Evolutionary conservation across 2,329 filamentous ascomycete species (phyloP), one percentile per base, ranked within the genome.

Genomic region (Sphaerulina populicola): DNA sequence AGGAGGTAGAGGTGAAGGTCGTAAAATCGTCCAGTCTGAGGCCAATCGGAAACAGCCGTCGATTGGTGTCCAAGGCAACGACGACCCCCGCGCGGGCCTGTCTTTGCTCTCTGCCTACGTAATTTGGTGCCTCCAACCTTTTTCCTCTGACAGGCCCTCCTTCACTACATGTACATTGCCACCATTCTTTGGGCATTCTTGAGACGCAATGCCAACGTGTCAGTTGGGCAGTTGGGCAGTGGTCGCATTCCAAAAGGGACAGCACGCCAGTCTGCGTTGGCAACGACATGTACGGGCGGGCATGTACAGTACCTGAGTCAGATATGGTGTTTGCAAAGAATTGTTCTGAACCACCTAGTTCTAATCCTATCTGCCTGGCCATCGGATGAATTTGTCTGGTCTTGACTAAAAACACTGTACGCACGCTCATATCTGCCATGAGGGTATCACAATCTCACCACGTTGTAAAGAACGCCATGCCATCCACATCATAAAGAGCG

Each of bases 361-460:
- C n/a, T n/a, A n/a, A 15, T 10, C 33, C 18, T 47, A 47, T 47
- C 44, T 39, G 44, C 44, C 44, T 27, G 23, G 4, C 23, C 5
- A 27, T 5, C 23, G 23, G 36, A 35, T 47, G 18, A 38, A 35
- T 37, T 9, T 12, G 33, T 23, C 33, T 39, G n/a, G 42, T 31
- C n/a, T 30, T 47, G 18, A 33, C 29, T 18, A 21, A 33, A 35
- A 35, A 9, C 31, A 35, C n/a, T n/a, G n/a, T n/a, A n/a, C 8
- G 27, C 42, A 54, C 48, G 44, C 48, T 44, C 44, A 54, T 47
- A 48, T 40, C 5, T 27, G 49, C 52, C 47, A 54, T 45, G 49
- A 52, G 52, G 52, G 52, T 52, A 54, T 54, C 52, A 47, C 44
- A 40, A 49, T 30, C 39, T 12, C 51, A 39, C 37, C 40, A 35